Percentiles rank a stretch among this genome's conserved stretches.
phyloP scores from a whole-genome alignment of 1,139 yeast genomes.

The Scheffersomyces titani region DNA sequence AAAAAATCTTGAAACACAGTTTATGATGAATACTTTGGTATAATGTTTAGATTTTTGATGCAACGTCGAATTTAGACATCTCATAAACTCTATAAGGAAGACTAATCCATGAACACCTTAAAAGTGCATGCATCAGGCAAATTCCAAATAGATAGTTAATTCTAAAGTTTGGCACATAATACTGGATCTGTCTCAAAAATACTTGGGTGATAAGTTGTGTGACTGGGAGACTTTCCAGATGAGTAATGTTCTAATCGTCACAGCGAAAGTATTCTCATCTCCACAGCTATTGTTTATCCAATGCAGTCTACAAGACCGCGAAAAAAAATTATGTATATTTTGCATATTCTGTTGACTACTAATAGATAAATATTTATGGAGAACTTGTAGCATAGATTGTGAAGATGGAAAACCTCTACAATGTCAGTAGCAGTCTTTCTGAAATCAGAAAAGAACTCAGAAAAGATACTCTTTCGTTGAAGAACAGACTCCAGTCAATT shows the following conservation, averaged over 20 bases:
- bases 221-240: background rate
- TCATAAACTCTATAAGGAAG: background rate
- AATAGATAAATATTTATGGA: background rate
- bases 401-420: background rate
- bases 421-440: constrained; percentile 15
- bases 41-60: no score
- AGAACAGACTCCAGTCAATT: constrained; percentile 72
- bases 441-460: constrained; percentile 39
- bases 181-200: background rate
- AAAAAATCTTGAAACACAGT: background rate
- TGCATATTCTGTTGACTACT: background rate
- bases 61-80: no score
- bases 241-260: background rate
- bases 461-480: constrained; percentile 56
- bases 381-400: background rate
- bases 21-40: no score
- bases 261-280: background rate
- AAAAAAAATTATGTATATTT: no score
- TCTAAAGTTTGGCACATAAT: background rate
- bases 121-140: background rate
- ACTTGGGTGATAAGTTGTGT: background rate
- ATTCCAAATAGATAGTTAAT: no score
- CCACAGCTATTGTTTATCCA: background rate
- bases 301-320: background rate
- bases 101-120: background rate